Evolutionary conservation across 2,329 filamentous ascomycete genomes (phyloP), one percentile per base, ranked within the genome.

Genomic region (Eutypa lata): DNA sequence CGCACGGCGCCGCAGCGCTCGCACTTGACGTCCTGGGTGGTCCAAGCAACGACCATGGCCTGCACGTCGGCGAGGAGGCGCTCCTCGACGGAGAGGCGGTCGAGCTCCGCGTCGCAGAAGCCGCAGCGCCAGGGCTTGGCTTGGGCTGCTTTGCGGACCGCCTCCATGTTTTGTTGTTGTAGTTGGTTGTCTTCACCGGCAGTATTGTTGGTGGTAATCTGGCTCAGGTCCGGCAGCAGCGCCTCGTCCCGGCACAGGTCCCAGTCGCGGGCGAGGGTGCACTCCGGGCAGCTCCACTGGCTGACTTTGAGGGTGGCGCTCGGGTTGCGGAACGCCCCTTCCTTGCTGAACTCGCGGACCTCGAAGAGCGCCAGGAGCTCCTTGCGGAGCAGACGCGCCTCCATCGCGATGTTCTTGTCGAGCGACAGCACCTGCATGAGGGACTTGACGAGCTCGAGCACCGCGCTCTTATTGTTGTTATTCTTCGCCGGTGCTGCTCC

Each of bases 191-290:
- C 26, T 14, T 47, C 49, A 7, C 53, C 52, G 18, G 53, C 45
- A 10, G 53, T 46, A 28, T 57, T 53, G 3, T 56, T 50, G 24
- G 53, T 57, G 1, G 51, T 55, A 26, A 57, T 59, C 53, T 44
- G 56, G 49, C 19, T 58, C 48, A 53, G 71, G 50, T 80, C 76
- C 0, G 87, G 86, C 3, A 94, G 77, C 2, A 97, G 75, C 57
- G 91, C 87, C 62, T 91, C 87, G 65, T 99, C 94, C 6, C 92
- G 87, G 70, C 94, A 99, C 24, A 99, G 80, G 67, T 99, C 94
- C 31, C 97, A 78, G 65, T 97, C 92, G 31, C 91, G 85, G 13
- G 89, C 84, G 71, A 94, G 84, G 45, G 92, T 96, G 76, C 94
- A 99, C 67, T 90, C 90, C 60, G 92, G 86, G 71, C 94, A 99